These are phyloP conservation scores for Lichtheimia ornata DNA, from an alignment of 371 early-diverging fungal species.

Conservation along the genomic window DNA sequence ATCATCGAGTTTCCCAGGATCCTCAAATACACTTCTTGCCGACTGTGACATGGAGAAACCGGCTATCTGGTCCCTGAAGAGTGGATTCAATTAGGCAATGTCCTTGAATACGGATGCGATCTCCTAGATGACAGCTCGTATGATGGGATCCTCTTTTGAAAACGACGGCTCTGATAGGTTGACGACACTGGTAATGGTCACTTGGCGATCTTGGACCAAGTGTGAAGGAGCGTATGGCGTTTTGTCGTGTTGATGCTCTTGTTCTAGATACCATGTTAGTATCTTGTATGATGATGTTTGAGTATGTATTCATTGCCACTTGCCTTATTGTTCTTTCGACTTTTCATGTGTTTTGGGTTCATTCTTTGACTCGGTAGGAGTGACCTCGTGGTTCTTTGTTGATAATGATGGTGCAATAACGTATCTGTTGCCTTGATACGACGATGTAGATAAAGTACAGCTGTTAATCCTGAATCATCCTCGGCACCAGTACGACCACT, in stretches of 20 bases:
- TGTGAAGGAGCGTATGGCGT: conserved; percentile 51
- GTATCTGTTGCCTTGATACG: conserved; percentile 79
- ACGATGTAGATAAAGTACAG: conserved; percentile 94
- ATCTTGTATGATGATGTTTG: too few species aligned
- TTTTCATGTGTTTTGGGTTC: not conserved
- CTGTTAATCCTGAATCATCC: conserved; percentile 84
- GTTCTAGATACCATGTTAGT: not conserved
- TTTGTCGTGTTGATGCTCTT: conserved; percentile 19
- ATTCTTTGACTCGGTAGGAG: conserved; percentile 1
- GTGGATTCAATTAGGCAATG: conserved; percentile 88
- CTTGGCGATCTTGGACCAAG: conserved; percentile 68
- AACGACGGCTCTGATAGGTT: conserved; percentile 85
- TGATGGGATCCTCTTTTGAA: conserved; percentile 78
- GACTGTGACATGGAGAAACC: conserved; percentile 94
- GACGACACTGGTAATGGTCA: conserved; percentile 84
- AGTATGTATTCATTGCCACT: too few species aligned
- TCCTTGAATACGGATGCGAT: conserved; percentile 95
- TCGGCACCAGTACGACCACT: conserved; percentile 13
- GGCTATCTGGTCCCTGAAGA: conserved; percentile 96
- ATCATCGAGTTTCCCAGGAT: conserved; percentile 92
- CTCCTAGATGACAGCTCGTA: conserved; percentile 94
- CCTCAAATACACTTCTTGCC: conserved; percentile 93
- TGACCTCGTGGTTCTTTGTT: not conserved
- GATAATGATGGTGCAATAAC: conserved; percentile 25
- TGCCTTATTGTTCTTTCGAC: too few species aligned